These are phyloP conservation scores for Geranium brycei DNA, from an alignment of 345 rosid species.

Conservation along the genomic window DNA sequence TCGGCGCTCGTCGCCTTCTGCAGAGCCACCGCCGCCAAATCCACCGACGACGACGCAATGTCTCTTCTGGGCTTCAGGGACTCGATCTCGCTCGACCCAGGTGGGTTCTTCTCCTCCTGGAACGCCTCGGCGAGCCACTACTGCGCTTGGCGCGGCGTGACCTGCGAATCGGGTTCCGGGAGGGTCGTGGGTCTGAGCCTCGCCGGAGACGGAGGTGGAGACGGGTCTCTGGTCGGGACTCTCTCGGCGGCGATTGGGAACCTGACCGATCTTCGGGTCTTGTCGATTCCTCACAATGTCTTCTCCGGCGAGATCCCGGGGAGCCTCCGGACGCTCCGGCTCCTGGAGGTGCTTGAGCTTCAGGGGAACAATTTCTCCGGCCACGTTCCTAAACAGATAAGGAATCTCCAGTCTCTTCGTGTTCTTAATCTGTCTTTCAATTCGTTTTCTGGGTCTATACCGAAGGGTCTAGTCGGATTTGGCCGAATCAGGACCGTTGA, in stretches of 20 bases:
- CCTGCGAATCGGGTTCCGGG: slow-evolving; percentile 21
- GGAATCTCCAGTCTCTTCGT: slow-evolving; percentile 19
- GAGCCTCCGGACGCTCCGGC: slow-evolving; percentile 22
- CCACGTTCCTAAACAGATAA: slow-evolving; percentile 30
- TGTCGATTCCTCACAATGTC: slow-evolving; percentile 26
- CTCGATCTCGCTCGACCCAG: slow-evolving; percentile 28
- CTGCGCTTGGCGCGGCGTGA: slow-evolving; percentile 45
- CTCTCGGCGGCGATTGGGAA: slow-evolving; percentile 23
- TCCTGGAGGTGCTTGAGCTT: slow-evolving; percentile 37
- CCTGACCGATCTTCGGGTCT: slow-evolving; percentile 21
- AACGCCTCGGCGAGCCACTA: slow-evolving; percentile 13
- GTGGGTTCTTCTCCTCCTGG: slow-evolving; percentile 34
- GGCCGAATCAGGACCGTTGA: slow-evolving; percentile 29
- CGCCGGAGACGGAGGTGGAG: slow-evolving; percentile 2
- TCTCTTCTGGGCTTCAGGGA: slow-evolving; percentile 37
- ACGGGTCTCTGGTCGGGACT: slow-evolving; percentile 18
- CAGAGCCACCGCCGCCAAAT: slow-evolving; percentile 1
- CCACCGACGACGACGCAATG: slow-evolving; percentile 22
- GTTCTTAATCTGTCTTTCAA: slow-evolving; percentile 44
- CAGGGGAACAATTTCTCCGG: slow-evolving; percentile 56
- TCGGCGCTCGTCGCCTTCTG: slow-evolving; percentile 9
- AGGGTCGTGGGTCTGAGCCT: slow-evolving; percentile 27
- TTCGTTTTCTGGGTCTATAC: slow-evolving; percentile 32
- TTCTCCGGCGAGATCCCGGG: slow-evolving; percentile 45
- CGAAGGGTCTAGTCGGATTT: slow-evolving; percentile 28